Percentiles rank a stretch among this genome's conserved stretches.
Conservation (phyloP, 1,139 yeast species). For the Saccharomyces hybrid region DNA sequence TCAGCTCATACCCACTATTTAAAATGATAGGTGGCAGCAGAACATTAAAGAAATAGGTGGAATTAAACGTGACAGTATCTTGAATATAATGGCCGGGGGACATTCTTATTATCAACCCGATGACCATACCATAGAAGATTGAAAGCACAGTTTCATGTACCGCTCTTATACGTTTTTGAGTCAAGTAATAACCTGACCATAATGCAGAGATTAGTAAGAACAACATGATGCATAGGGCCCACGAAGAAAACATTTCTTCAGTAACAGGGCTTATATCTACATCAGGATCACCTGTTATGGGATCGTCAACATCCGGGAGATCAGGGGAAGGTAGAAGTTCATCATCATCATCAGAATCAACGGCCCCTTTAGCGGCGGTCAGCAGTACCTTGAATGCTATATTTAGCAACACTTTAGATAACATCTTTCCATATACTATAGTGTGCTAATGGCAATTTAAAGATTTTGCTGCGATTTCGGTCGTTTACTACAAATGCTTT, state of each 20-base stretch:
- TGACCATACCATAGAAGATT: constrained; percentile 93
- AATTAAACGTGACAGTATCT: constrained; percentile 91
- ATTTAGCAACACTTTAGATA: constrained; percentile 8
- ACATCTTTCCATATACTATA: constrained; percentile 6
- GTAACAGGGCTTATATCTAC: constrained; percentile 77
- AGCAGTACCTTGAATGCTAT: constrained; percentile 10
- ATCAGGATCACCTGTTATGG: constrained; percentile 31
- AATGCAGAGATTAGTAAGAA: constrained; percentile 77
- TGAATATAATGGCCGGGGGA: constrained; percentile 96
- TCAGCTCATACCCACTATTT: constrained; percentile 92
- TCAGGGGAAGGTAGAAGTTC: constrained; percentile 20
- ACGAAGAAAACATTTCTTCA: constrained; percentile 90
- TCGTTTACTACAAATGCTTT: not conserved
- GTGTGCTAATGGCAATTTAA: not conserved
- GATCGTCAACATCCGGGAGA: constrained; percentile 21
- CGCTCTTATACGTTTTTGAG: constrained; percentile 85
- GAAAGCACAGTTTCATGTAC: constrained; percentile 95
- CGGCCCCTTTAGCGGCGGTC: constrained; percentile 17
- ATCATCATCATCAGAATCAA: constrained; percentile 23
- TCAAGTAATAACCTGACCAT: constrained; percentile 92
- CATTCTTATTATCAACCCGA: constrained; percentile 81
- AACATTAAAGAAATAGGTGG: constrained; percentile 88
- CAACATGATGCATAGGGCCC: constrained; percentile 89
- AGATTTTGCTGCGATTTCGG: constrained; percentile 1
- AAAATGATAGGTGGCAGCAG: constrained; percentile 92